Evolutionary conservation across 345 rosid species (phyloP).

Genomic region (Boechera divaricarpa): DNA sequence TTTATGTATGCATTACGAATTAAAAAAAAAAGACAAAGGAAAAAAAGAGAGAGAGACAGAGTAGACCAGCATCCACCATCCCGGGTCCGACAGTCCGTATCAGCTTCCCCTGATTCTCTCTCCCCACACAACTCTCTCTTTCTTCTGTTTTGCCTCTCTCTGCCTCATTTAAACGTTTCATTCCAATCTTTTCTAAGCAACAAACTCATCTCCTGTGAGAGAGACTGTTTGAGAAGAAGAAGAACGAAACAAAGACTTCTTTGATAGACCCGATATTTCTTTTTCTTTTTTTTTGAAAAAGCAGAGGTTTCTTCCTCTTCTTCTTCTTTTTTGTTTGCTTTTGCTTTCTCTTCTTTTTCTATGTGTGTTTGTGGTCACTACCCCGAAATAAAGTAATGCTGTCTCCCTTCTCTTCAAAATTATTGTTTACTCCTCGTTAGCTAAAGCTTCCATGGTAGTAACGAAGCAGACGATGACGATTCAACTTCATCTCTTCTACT

Average conservation of each 20-base stretch:
- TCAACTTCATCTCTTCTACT: slow-evolving; percentile 41
- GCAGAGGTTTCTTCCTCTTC: neutral
- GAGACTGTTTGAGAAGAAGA: slow-evolving; percentile 30
- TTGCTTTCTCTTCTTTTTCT: slow-evolving; percentile 47
- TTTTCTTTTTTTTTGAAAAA: neutral
- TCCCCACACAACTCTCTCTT: neutral
- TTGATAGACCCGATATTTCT: slow-evolving; percentile 37
- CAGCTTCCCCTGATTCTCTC: slow-evolving; percentile 46
- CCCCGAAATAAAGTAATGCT: slow-evolving; percentile 19
- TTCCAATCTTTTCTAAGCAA: neutral
- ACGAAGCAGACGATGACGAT: slow-evolving; percentile 13
- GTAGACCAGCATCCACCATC: slow-evolving; percentile 43
- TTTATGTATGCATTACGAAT: too few species aligned
- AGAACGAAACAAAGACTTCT: slow-evolving; percentile 9
- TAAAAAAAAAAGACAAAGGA: too few species aligned
- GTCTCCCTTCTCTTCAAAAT: slow-evolving; percentile 31
- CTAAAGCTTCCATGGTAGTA: slow-evolving; percentile 18
- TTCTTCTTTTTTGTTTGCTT: slow-evolving; percentile 30
- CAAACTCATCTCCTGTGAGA: slow-evolving; percentile 26
- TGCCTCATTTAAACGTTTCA: slow-evolving; percentile 33
- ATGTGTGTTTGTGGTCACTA: slow-evolving; percentile 40
- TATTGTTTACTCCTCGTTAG: neutral
- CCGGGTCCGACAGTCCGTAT: slow-evolving; percentile 45
- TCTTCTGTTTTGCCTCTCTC: neutral
- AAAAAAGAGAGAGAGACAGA: slow-evolving; percentile 18